Evolutionary conservation across 805 yeast species (phyloP).

Genomic region (Cyberlindnera mycetangii): DNA sequence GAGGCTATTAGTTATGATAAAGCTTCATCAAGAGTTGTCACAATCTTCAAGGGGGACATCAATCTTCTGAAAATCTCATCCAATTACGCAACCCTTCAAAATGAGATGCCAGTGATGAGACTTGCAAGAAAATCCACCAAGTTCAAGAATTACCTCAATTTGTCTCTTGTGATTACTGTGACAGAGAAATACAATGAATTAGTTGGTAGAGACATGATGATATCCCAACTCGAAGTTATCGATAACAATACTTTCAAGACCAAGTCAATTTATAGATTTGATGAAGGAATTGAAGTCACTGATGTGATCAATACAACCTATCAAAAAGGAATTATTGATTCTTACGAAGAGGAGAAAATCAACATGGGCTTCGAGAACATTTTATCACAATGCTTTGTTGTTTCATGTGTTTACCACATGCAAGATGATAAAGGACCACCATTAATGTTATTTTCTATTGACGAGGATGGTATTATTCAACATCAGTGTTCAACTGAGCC

Average conservation of each 20-base stretch:
- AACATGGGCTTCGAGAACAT: constrained; percentile 32
- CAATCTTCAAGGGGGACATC: constrained; percentile 1
- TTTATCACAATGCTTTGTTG: constrained; percentile 35
- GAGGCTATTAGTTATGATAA: constrained; percentile 5
- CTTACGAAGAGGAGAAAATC: constrained; percentile 25
- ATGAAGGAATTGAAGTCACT: constrained; percentile 25
- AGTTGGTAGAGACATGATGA: constrained; percentile 7
- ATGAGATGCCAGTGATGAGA: constrained; percentile 11
- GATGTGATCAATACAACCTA: constrained; percentile 26
- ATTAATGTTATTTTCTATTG: constrained; percentile 33
- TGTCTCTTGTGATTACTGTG: constrained; percentile 22
- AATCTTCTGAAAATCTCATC: not conserved
- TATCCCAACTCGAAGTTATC: constrained; percentile 24
- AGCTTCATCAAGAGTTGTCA: not conserved
- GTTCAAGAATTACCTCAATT: constrained; percentile 24
- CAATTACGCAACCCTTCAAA: not conserved
- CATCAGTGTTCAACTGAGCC: constrained; percentile 21
- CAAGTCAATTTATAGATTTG: constrained; percentile 17
- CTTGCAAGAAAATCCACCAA: constrained; percentile 21
- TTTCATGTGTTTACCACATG: constrained; percentile 33
- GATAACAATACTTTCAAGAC: constrained; percentile 27
- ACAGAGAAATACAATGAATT: constrained; percentile 11
- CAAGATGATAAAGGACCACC: constrained; percentile 31
- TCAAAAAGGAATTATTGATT: constrained; percentile 20
- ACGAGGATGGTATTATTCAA: constrained; percentile 33